Evolutionary conservation across 345 rosid species (phyloP).

Genomic region (Capsella bursapastoris): DNA sequence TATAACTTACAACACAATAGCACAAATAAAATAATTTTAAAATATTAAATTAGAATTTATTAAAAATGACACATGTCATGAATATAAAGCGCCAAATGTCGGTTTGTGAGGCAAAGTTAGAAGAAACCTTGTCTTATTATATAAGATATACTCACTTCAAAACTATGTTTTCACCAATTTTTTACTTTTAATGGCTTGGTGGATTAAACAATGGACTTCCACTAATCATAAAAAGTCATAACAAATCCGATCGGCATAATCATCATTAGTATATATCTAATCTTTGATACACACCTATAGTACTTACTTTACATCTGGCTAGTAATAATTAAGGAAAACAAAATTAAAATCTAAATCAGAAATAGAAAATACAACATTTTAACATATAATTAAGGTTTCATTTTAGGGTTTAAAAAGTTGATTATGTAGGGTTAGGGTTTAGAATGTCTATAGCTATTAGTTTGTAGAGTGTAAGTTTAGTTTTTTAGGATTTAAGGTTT

Average conservation of each 20-base stretch:
- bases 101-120: too few relatives aligned
- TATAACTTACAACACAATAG: too few relatives aligned
- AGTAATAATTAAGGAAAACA: not conserved
- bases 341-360: not conserved
- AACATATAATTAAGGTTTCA: too few relatives aligned
- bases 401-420: not conserved
- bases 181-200: conserved; percentile 14
- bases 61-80: too few relatives aligned
- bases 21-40: too few relatives aligned
- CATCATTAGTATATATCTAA: conserved; percentile 12
- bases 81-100: too few relatives aligned
- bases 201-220: conserved; percentile 38
- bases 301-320: conserved; percentile 1
- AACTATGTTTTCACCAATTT: not conserved
- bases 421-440: not conserved
- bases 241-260: conserved; percentile 18
- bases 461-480: too few relatives aligned
- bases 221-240: conserved; percentile 28
- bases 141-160: not conserved
- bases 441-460: not conserved
- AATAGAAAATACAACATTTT: not conserved
- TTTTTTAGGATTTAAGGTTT: not conserved
- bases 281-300: not conserved
- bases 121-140: too few relatives aligned
- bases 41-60: too few relatives aligned